phyloP scores from a whole-genome alignment of 2,329 filamentous ascomycete genomes.

The Xylaria sp. region DNA sequence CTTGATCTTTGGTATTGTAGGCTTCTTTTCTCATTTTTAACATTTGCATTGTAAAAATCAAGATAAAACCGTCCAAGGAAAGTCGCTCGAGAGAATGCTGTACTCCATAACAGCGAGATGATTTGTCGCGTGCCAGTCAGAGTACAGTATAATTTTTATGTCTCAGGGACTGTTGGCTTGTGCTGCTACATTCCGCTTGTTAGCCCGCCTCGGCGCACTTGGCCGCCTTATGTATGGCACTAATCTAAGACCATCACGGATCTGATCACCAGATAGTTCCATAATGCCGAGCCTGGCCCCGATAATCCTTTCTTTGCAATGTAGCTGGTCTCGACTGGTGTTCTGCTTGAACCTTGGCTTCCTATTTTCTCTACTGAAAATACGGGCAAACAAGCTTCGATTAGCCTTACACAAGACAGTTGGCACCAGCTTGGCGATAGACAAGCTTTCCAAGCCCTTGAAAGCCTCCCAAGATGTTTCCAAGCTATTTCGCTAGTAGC shows the following conservation, averaged over 20 bases:
- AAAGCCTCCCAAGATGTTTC: neutral
- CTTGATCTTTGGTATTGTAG: no score
- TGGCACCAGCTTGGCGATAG: slow-evolving; percentile 6
- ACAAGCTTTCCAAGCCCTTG: slow-evolving; percentile 14
- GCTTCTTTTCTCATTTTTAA: no score
- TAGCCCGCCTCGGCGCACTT: neutral
- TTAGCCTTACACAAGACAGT: slow-evolving; percentile 6
- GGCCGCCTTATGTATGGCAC: neutral
- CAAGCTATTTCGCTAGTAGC: neutral
- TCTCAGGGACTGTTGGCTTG: no score
- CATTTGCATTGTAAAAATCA: no score
- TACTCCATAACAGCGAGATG: no score
- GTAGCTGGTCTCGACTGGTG: neutral
- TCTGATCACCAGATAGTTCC: neutral
- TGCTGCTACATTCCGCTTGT: no score
- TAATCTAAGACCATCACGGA: neutral
- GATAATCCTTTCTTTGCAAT: neutral
- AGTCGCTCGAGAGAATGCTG: no score
- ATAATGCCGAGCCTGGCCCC: neutral
- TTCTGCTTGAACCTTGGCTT: neutral
- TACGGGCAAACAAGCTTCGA: neutral
- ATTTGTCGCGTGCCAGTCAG: no score
- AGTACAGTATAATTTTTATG: no score
- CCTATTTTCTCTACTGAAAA: neutral
- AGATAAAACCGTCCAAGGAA: no score